These are phyloP conservation scores for Inonotus hispidus DNA, from an alignment of 1,284 basidiomycete genomes.

Conservation along the genomic window DNA sequence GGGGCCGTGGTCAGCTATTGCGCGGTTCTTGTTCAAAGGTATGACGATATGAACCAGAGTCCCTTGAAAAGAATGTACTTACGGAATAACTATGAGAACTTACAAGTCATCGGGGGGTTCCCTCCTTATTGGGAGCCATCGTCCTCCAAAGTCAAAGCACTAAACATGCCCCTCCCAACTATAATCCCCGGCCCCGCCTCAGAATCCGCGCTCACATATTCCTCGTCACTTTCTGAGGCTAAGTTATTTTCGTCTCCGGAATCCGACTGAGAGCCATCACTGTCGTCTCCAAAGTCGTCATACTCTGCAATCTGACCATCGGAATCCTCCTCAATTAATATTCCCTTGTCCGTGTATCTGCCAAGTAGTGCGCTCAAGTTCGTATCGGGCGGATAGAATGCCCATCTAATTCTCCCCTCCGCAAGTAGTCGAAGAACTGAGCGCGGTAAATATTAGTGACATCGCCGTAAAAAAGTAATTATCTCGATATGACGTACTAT, in stretches of 20 bases:
- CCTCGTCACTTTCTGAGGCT: background rate
- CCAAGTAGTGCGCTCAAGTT: constrained; percentile 26
- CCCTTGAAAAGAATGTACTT: background rate
- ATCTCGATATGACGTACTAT: constrained; percentile 49
- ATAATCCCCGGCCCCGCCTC: background rate
- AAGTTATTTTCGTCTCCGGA: background rate
- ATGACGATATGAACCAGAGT: background rate
- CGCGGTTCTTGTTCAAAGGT: background rate
- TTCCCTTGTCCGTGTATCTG: constrained; percentile 34
- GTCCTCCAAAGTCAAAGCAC: constrained; percentile 7
- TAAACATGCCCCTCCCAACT: constrained; percentile 8
- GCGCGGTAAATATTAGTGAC: background rate
- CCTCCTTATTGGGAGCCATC: background rate
- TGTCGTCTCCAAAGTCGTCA: constrained; percentile 9
- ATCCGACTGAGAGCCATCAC: background rate
- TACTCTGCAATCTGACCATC: constrained; percentile 28
- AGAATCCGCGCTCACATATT: background rate
- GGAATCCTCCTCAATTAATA: constrained; percentile 48
- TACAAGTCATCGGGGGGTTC: background rate
- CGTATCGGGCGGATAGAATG: constrained; percentile 70
- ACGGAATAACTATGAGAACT: background rate
- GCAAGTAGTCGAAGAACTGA: constrained; percentile 75
- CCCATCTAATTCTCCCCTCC: constrained; percentile 78
- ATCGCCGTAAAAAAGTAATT: background rate
- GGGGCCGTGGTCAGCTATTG: no score